Conservation (phyloP, 768 basidiomycete genomes). For the Rhizopogon roseolus region DNA sequence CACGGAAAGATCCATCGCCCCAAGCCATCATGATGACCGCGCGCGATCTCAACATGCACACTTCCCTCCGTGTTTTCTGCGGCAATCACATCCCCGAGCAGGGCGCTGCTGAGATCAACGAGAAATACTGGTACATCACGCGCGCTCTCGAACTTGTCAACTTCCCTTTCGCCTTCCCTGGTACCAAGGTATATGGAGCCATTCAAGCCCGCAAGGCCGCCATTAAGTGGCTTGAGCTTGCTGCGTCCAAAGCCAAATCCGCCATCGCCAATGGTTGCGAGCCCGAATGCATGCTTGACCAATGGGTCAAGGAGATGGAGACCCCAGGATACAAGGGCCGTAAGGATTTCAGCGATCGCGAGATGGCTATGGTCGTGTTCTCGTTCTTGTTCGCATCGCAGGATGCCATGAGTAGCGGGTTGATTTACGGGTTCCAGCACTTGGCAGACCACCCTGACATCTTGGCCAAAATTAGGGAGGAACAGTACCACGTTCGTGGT, state of each 20-base stretch:
- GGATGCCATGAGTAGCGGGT: constrained; percentile 97
- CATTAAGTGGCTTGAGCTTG: constrained; percentile 72
- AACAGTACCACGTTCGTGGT: constrained; percentile 80
- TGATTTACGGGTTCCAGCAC: constrained; percentile 96
- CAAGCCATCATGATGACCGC: constrained; percentile 84
- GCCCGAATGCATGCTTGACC: constrained; percentile 87
- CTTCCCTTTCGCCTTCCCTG: constrained; percentile 92
- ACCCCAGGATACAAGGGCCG: constrained; percentile 68
- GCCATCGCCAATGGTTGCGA: constrained; percentile 77
- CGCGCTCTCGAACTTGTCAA: constrained; percentile 96
- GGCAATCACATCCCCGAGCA: constrained; percentile 83
- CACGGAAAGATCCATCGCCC: constrained; percentile 40
- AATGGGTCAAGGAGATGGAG: constrained; percentile 77
- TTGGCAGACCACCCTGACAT: constrained; percentile 89
- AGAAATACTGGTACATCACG: constrained; percentile 96
- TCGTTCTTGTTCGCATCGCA: constrained; percentile 96
- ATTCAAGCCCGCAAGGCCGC: constrained; percentile 87
- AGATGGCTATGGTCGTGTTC: constrained; percentile 97
- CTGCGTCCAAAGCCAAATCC: constrained; percentile 74
- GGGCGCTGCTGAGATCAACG: constrained; percentile 75
- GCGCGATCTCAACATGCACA: constrained; percentile 95
- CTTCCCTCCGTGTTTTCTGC: constrained; percentile 93
- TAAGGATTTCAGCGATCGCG: constrained; percentile 84
- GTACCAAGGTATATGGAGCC: constrained; percentile 94
- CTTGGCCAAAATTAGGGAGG: constrained; percentile 82